Evolutionary conservation across 2,329 filamentous ascomycete genomes (phyloP).

Genomic region (Cercospora sp.): DNA sequence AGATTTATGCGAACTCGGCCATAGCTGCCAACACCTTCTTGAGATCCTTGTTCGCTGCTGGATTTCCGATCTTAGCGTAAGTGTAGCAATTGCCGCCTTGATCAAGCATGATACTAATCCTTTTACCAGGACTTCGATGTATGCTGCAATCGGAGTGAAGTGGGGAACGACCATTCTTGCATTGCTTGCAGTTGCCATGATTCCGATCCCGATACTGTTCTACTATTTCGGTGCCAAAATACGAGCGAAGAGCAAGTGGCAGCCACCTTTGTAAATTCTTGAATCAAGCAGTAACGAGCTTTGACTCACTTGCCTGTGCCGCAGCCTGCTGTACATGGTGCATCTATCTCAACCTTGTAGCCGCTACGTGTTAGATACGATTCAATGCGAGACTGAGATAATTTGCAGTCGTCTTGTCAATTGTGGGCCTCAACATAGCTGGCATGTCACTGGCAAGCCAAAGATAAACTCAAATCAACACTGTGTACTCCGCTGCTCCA

Average conservation of each 20-base stretch:
- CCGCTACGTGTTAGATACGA: not conserved
- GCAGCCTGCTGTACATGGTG: not conserved
- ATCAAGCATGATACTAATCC: no score
- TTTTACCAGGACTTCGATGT: constrained; percentile 39
- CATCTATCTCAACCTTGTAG: not conserved
- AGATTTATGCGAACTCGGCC: constrained; percentile 26
- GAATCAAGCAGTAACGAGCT: not conserved
- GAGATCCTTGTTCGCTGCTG: constrained; percentile 29
- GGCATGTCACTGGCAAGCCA: no score
- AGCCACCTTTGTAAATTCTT: not conserved
- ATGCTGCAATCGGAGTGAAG: constrained; percentile 41
- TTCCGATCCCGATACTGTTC: constrained; percentile 41
- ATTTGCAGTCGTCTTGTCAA: not conserved
- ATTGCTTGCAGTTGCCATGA: constrained; percentile 41
- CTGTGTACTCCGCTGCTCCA: not conserved
- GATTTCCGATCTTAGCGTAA: constrained; percentile 36
- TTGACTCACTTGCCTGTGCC: not conserved
- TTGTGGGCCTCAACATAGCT: no score
- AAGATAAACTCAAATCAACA: no score
- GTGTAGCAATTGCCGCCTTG: no score
- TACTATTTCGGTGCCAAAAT: constrained; percentile 35
- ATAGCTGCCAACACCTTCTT: constrained; percentile 26
- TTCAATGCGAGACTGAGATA: not conserved
- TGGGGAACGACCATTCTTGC: constrained; percentile 47
- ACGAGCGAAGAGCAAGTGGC: constrained; percentile 60